Evolutionary conservation across 1,284 basidiomycete genomes (phyloP), one percentile per base, ranked within the genome.

Genomic region (Melampsora larici-populina): DNA sequence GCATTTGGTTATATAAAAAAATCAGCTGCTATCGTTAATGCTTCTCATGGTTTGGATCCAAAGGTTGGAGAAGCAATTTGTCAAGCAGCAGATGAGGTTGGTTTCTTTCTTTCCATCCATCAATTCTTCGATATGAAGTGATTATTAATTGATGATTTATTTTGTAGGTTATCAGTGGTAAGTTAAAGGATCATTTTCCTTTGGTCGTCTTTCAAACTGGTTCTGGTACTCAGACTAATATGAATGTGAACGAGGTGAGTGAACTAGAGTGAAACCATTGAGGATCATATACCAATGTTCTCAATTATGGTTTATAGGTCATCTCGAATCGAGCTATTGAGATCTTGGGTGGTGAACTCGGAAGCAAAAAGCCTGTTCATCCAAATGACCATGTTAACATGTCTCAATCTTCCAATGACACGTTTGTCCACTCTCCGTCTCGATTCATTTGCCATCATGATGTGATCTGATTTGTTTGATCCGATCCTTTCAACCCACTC

Each of bases 321-420:
- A 97, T 99, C 84, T 95, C 93, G 40, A 99, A 99, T 86, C 91
- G 96, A 79, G 97, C 97, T 49, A 99, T 99, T 83, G 94, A 99
- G 86, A 87, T 97, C 80, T 90, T 99, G 79, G 97, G 97, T 29
- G 97, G 97, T 36, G 89, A 97, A 86, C 87, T 97, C 75, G 97
- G 97, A 64, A 93, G 91, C 79, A 99, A 99, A 88, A 94, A 89
- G 83, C 97, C 97, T 36, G 95, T 99, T 15, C 97, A 99, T 85
- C 97, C 97, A 63, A 99, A 99, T 85, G 97, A 99, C 85, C 97
- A 99, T 86, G 96, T 98, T 83, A 99, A 99, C 87, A 97, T 93
- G 92, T 94, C 92, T 84, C 97, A 99, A 86, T 96, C 93, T 81
- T 97, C 94, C 84, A 99, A 99, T 84, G 97, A 99, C 86, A 96